Evolutionary conservation across 1,284 basidiomycete genomes (phyloP), one percentile per base, ranked within the genome.

Genomic region (Mycosarcoma mackinlayi): DNA sequence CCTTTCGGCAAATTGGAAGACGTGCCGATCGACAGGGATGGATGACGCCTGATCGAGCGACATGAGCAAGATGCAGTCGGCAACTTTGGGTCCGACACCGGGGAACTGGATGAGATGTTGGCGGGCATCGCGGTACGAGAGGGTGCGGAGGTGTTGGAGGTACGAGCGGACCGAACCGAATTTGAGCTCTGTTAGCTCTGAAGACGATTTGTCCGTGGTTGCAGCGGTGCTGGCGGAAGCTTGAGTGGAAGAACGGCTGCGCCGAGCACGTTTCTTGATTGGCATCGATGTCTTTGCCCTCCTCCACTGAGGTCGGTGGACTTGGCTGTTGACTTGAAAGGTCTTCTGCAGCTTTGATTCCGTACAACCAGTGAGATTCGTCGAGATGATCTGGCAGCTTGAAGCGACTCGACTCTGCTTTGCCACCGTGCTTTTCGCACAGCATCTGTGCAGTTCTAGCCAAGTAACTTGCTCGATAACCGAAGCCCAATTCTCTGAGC

Each of bases 381-480:
- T 60, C 41, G 16, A 59, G 34, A 27, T 64, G 63, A 16, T 50
- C 46, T 0, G 33, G 39, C 18, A 45, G 3, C 39, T 52, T 45
- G 27, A 28, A 7, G 11, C 2, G 30, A 6, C 3, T 18, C 18
- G 33, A 19, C 5, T n/a, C 18, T 10, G 39, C 14, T 18, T 45
- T 9, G 6, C 37, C 28, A 1, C 37, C 45, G 7, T 73, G 69
- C 42, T 33, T 87, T 2, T 91, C 87, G 23, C 81, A 76, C 3
- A 98, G 86, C 86, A 91, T 90, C 48, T 88, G 86, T 0, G 95
- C 90, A 0, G 94, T 93, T 41, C 88, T 87, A 47, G 92, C 89
- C 37, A 99, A 90, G 79, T 91, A 99, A 45, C 90, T 87, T 0
- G 96, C 94, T 33, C 96, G 89, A 80, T 98, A 98, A 1, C 96